A percentile compares a stretch with the other conserved stretches of the same genome.
phyloP scores from a whole-genome alignment of 208 protist species.

The Blastocrithidia nonstop region DNA sequence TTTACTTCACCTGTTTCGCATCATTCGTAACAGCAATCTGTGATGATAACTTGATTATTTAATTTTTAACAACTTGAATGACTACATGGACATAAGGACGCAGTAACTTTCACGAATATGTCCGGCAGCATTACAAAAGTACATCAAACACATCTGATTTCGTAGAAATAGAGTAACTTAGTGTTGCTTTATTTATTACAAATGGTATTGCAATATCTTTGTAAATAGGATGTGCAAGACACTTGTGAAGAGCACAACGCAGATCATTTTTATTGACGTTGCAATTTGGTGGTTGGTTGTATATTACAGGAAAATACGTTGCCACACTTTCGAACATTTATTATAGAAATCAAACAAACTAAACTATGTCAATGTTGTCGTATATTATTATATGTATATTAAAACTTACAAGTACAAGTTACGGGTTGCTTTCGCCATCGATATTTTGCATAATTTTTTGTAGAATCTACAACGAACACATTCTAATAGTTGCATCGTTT shows the following conservation, averaged over 20 bases:
- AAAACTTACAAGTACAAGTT: constrained; percentile 38
- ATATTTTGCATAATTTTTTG: constrained; percentile 23
- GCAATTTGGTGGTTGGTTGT: constrained; percentile 44
- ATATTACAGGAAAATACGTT: constrained; percentile 77
- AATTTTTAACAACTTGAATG: constrained; percentile 29
- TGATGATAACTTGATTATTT: constrained; percentile 37
- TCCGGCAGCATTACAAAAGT: constrained; percentile 15
- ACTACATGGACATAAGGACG: constrained; percentile 10
- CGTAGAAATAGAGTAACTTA: constrained; percentile 39
- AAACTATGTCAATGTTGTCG: constrained; percentile 3
- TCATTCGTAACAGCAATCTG: too few species aligned
- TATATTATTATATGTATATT: constrained; percentile 17
- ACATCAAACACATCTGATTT: constrained; percentile 39
- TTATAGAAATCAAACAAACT: constrained; percentile 14
- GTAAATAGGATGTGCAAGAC: constrained; percentile 24
- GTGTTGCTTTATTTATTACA: constrained; percentile 43
- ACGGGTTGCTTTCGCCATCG: constrained; percentile 65
- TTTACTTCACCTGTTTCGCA: too few species aligned
- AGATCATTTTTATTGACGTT: constrained; percentile 47
- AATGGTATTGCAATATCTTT: constrained; percentile 48
- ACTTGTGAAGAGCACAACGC: constrained; percentile 14
- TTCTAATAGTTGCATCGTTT: constrained; percentile 4
- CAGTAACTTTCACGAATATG: constrained; percentile 5
- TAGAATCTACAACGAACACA: constrained; percentile 10
- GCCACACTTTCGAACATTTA: constrained; percentile 68